These are phyloP conservation scores for Boletus sp. DNA, from an alignment of 768 basidiomycete genomes.

Conservation along the genomic window DNA sequence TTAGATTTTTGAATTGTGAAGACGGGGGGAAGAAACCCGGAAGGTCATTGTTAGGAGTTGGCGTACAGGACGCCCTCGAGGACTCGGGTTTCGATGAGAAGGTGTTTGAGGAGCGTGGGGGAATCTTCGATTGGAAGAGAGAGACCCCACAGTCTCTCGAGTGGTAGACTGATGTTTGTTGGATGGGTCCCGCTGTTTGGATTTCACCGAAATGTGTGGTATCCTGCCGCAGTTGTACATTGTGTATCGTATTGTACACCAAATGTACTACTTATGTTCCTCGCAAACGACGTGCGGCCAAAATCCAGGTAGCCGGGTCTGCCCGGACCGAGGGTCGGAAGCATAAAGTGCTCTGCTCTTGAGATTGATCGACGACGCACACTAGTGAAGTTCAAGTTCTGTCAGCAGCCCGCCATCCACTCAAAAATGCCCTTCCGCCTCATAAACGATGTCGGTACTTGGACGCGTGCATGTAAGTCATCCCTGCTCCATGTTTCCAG, in stretches of 20 bases:
- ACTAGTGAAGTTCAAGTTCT: not conserved
- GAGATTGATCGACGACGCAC: not conserved
- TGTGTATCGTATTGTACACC: not conserved
- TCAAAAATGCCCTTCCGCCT: not conserved
- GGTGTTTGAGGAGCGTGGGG: slow-evolving; percentile 32
- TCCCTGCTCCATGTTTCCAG: not conserved
- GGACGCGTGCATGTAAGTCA: not conserved
- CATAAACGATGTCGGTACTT: not conserved
- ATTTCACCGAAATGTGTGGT: not conserved
- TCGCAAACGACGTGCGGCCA: no score
- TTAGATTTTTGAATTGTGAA: slow-evolving; percentile 35
- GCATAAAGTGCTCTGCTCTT: no score
- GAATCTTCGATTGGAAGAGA: slow-evolving; percentile 38
- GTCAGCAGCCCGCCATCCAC: not conserved
- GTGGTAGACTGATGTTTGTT: not conserved
- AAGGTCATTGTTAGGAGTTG: slow-evolving; percentile 33
- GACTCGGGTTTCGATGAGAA: slow-evolving; percentile 36
- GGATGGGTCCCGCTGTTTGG: not conserved
- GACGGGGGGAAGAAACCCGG: slow-evolving; percentile 33
- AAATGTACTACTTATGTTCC: not conserved
- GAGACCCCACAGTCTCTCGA: not conserved
- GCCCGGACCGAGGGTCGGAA: not conserved
- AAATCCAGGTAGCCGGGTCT: not conserved
- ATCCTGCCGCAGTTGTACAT: not conserved
- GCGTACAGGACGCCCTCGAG: slow-evolving; percentile 32